Percentiles rank a stretch among this genome's conserved stretches.
Conservation (phyloP, 2,329 filamentous ascomycete genomes). For the Trichoderma harzianum region DNA sequence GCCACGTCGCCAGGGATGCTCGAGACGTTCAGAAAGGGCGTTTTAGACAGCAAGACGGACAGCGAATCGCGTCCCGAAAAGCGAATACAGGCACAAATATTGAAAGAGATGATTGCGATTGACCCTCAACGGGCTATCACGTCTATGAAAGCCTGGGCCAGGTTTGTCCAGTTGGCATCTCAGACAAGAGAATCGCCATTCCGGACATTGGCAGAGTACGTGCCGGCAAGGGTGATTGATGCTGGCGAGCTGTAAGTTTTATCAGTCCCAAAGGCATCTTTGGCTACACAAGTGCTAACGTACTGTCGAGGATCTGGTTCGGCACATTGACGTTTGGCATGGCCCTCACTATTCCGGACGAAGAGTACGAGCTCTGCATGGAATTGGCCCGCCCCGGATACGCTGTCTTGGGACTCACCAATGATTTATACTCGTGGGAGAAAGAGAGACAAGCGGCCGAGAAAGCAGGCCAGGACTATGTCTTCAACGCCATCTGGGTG, state of each 20-base stretch:
- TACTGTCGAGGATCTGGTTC: neutral
- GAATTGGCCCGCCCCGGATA: neutral
- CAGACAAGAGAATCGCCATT: neutral
- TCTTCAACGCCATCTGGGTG: slow-evolving; percentile 2
- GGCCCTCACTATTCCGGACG: neutral
- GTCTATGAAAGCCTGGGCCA: neutral
- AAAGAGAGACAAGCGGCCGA: neutral
- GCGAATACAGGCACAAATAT: neutral
- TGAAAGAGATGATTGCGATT: neutral
- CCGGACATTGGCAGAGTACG: neutral
- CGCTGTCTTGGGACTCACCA: neutral
- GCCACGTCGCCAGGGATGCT: neutral
- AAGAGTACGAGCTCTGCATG: neutral
- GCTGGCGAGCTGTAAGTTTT: neutral
- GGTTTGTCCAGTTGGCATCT: neutral
- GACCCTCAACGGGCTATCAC: neutral
- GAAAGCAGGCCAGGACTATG: neutral
- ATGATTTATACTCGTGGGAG: neutral
- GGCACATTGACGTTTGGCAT: neutral
- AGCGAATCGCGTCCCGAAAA: neutral
- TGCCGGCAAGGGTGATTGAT: neutral
- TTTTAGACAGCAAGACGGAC: neutral
- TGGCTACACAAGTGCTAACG: neutral
- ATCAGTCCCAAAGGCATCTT: too few relatives aligned
- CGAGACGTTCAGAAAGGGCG: neutral